Percentiles rank a stretch among this genome's conserved stretches.
Evolutionary conservation across 306 rosid species (phyloP).

Genomic region (Pterocarpus santalinus): DNA sequence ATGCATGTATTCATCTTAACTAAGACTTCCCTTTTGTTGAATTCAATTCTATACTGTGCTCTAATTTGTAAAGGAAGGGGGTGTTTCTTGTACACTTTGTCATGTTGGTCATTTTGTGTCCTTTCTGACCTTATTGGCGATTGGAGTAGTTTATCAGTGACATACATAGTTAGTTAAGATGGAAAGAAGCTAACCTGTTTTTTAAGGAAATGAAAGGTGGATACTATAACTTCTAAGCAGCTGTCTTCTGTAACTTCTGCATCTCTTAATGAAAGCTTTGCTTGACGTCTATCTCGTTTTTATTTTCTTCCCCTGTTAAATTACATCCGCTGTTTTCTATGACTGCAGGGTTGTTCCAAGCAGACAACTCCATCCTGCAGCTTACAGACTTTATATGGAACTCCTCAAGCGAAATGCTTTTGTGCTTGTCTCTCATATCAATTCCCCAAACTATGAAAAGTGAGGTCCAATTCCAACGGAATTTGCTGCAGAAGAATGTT

Average conservation of each 20-base stretch:
- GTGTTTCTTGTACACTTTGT: not conserved
- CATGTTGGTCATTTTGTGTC: not conserved
- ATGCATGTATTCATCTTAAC: too few species aligned
- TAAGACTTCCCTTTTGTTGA: not conserved
- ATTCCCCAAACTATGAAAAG: conserved; percentile 66
- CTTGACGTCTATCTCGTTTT: conserved; percentile 1
- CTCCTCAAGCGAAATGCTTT: conserved; percentile 69
- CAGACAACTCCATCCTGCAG: conserved; percentile 71
- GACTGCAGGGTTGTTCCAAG: conserved; percentile 73
- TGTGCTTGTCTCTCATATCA: conserved; percentile 54
- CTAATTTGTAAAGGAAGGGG: not conserved
- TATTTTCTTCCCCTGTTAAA: not conserved
- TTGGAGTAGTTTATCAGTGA: not conserved
- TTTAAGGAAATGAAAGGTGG: not conserved
- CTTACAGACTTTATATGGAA: conserved; percentile 83
- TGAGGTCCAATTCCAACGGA: conserved; percentile 53
- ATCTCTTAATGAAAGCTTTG: conserved; percentile 1
- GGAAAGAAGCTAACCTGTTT: not conserved
- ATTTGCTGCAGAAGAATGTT: conserved; percentile 21
- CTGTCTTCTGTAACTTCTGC: not conserved
- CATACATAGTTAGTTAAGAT: not conserved
- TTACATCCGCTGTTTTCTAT: conserved; percentile 29
- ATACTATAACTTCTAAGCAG: not conserved
- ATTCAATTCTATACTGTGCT: not conserved
- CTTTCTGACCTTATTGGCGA: conserved; percentile 20